Evolutionary conservation across 2,329 filamentous ascomycete species (phyloP), one percentile per base, ranked within the genome.

Genomic region (Neofusicoccum laricinum): DNA sequence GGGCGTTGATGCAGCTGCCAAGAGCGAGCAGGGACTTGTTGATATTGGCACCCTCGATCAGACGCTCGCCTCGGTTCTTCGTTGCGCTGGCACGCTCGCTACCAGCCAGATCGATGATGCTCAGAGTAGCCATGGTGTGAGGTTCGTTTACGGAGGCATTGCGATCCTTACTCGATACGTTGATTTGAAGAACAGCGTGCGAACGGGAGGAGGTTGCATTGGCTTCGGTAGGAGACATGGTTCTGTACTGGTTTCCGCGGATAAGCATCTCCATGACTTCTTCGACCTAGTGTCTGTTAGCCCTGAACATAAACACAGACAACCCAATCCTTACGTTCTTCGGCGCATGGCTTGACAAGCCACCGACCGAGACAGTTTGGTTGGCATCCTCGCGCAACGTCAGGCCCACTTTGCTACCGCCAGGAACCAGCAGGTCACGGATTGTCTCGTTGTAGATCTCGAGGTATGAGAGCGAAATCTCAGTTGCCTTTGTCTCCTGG

Each of bases 241-340:
- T 99, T 49, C 95, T 89, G 77, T 90, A 92, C 70, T 96, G 91
- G 77, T 99, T 99, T 68, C 95, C 95, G 74, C 89, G 87, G 63
- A 99, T 90, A 73, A 99, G 97, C 86, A 99, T 97, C 73, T 99
- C 94, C 95, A 99, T 99, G 71, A 99, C 95, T 78, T 99, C 90
- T 73, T 96, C 88, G 14, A 81, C 78, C 78, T 80, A 53, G 14
- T 2, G 14, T 17, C 15, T 63, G 64, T 78, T 64, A 79, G 74
- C 41, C 21, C 38, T n/a, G 30, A 11, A 17, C 17, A 7, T 12
- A 2, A 8, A 32, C 15, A 4, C 41, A 4, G 1, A 14, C 10
- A n/a, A 11, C 4, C 12, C n/a, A 14, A 21, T 19, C 38, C 78
- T 68, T 65, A 98, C 95, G 73, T 94, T 92, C 70, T 90, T 89